Evolutionary conservation across 164 flowering plant genomes (phyloP), one percentile per base, ranked within the genome.

Genomic region (Amborella trichopoda): DNA sequence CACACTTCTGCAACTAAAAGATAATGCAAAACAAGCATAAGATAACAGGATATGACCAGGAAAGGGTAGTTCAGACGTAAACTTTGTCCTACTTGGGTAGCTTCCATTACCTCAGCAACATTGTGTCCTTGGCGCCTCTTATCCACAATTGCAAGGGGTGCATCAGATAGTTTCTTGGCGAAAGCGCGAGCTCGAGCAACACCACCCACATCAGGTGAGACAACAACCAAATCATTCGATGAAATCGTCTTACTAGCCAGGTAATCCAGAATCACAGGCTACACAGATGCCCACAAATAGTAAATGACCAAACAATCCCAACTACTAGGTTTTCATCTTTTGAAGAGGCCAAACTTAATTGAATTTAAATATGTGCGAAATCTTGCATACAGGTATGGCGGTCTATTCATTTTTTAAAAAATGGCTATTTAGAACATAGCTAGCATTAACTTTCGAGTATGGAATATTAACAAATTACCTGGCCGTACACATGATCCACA

Each of bases 151-250:
- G 98, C 98, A 48, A 91, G 61, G 48, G 98, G 98, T 5, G 98
- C 98, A 81, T 91, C 98, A 16, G 94, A 91, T 52, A 91, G 55
- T 44, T 91, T 91, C 60, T 91, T 91, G 6, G 98, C 98, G 72
- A 91, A 91, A 51, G 94, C 93, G 47, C 98, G 94, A 30, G 98
- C 98, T 59, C 98, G 70, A 44, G 96, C 89, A 48, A 91, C 98
- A 46, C 98, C 98, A 32, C 98, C 98, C 62, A 91, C 96, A 70
- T 91, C 98, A 28, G 96, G 98, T 25, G 98, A 91, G 50, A 91
- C 98, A 67, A 91, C 98, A 4, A 91, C 95, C 79, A 87, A 66
- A 71, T 87, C 98, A 70, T 74, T 69, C 14, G 83, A 80, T 46
- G 71, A 66, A 14, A 87, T 80, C 13, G 66, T 63, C 76, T 91